Base-by-base conservation (phyloP, 1,284 basidiomycete genomes). In the Microbotryum intermedium region DNA sequence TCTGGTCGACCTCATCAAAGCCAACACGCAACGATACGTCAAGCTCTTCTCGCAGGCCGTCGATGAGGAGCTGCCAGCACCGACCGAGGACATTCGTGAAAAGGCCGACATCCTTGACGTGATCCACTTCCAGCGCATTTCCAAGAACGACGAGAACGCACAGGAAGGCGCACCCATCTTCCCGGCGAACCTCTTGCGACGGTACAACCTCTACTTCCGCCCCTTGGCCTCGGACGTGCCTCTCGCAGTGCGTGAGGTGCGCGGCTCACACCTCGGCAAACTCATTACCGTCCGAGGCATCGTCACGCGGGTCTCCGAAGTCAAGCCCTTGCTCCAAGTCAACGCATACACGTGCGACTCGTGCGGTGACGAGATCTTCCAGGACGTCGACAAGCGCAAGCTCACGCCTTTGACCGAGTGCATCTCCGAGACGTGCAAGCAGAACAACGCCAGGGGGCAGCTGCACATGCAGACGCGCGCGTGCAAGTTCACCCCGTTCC, bases 321-420 rank as follows among this genome's bases (percentile, higher is more conserved):
- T 99, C 73, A 98, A 98, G 73, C 95, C 95, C 10, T 84, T 97
- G 39, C 82, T 99, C 16, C 86, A 90, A 69, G 93, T 98, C 73
- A 97, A 97, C 76, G 95, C 94, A 30, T 98, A 97, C 76, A 95
- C 95, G 0, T 99, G 95, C 78, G 95, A 98, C 74, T 85, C 90
- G 55, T 99, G 95, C 74, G 95, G 95, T 51, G 90, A 90, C 53
- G 95, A 99, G 75, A 94, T 94, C 43, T 99, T 99, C 80, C 92
- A 98, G 75, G 92, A 98, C 71, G 91, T 98, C 61, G 86, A 86
- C n/a, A 85, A 85, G 71, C 90, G 93, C 73, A 85, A 89, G 30
- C 97, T 97, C 74, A 84, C 86, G 1, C 95, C 95, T 0, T 84
- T 97, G 51, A 76, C 81, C 13, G 87, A 90, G 69, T 99, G 95